These are phyloP conservation scores for Leucosporidium creatinivorum DNA, from an alignment of 768 basidiomycete species.

Conservation along the genomic window DNA sequence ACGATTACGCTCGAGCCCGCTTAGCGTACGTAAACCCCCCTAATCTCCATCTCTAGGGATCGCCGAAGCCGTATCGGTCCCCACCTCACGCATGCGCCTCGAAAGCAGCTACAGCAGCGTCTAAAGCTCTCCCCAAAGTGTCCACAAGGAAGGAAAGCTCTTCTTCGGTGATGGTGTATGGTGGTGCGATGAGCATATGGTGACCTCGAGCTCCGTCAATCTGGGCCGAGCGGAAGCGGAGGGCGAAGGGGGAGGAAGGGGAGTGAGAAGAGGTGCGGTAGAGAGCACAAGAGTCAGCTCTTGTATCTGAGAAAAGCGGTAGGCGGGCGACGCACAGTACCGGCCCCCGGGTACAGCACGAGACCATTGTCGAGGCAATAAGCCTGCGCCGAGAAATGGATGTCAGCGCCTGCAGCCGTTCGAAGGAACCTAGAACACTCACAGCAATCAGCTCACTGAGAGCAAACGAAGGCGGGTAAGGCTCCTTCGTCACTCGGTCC, in stretches of 20 bases:
- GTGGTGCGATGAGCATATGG: conserved; percentile 33
- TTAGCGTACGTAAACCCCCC: no score
- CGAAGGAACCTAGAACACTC: no score
- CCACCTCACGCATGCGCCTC: no score
- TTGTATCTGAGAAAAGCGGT: neutral
- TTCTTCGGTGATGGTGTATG: conserved; percentile 28
- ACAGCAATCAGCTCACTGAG: conserved; percentile 1
- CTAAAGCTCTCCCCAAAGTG: conserved; percentile 2
- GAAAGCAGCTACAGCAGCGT: neutral
- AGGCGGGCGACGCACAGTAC: conserved; percentile 2
- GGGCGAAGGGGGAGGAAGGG: no score
- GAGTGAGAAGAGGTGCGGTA: neutral
- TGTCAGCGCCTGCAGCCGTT: no score
- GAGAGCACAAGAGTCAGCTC: neutral
- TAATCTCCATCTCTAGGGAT: no score
- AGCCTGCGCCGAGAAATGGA: no score
- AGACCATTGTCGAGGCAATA: conserved; percentile 13
- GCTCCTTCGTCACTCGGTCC: conserved; percentile 11
- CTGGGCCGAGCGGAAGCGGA: neutral
- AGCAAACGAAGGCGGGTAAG: conserved; percentile 1
- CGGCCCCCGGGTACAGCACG: conserved; percentile 20
- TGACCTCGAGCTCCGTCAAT: conserved; percentile 27
- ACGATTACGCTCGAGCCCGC: no score
- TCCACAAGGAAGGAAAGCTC: conserved; percentile 29
- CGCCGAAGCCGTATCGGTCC: no score